Percentiles rank a stretch among this genome's conserved stretches.
phyloP scores from a whole-genome alignment of 768 basidiomycete species.

The Hericium alpestre region DNA sequence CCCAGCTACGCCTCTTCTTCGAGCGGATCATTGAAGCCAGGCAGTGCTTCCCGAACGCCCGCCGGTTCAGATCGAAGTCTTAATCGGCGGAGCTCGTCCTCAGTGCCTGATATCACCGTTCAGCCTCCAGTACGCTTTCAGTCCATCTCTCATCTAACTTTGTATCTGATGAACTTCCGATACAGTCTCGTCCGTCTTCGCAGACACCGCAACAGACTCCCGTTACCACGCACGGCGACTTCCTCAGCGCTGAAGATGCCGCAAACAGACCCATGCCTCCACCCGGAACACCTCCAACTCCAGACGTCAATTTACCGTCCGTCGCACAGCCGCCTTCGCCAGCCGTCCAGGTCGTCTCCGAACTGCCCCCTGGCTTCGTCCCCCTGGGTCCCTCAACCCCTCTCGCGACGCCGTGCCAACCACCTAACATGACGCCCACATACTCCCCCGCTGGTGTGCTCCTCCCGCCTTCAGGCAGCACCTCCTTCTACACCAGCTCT shows the following conservation, averaged over 20 bases:
- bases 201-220: constrained; percentile 12
- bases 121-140: constrained; percentile 6
- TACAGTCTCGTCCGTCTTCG: constrained; percentile 12
- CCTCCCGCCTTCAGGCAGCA: not conserved
- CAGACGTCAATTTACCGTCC: not conserved
- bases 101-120: constrained; percentile 6
- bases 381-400: constrained; percentile 2
- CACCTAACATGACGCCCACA: not conserved
- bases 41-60: constrained; percentile 3
- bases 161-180: not conserved
- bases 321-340: not conserved
- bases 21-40: constrained; percentile 4
- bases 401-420: not conserved
- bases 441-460: not conserved
- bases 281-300: constrained; percentile 1
- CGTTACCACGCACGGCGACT: not conserved
- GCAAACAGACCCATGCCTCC: constrained; percentile 2
- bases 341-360: constrained; percentile 3
- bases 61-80: constrained; percentile 5
- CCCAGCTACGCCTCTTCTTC: constrained; percentile 10
- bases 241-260: constrained; percentile 11
- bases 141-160: not conserved
- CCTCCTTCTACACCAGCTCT: not conserved
- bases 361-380: constrained; percentile 12
- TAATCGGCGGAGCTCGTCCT: constrained; percentile 4